Evolutionary conservation across 2,329 filamentous ascomycete species (phyloP).

Genomic region (Aspergillus sp.): DNA sequence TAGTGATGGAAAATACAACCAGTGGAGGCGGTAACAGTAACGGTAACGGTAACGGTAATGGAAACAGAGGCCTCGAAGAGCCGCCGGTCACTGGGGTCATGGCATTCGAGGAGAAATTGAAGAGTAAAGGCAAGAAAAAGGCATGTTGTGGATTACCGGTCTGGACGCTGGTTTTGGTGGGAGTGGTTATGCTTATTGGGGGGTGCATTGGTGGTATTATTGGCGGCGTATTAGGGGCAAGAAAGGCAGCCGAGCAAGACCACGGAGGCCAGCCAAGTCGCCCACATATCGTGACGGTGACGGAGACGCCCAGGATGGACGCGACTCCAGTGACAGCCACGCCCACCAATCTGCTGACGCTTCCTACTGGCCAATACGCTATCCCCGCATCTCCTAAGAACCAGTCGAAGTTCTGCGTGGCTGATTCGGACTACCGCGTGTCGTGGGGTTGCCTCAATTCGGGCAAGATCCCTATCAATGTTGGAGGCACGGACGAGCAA

Average conservation of each 20-base stretch:
- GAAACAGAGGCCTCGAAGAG: conserved; percentile 20
- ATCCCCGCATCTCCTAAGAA: conserved; percentile 52
- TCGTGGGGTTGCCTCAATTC: conserved; percentile 54
- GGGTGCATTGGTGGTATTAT: conserved; percentile 56
- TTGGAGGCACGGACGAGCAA: conserved; percentile 28
- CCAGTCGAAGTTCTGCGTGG: conserved; percentile 52
- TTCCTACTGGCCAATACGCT: conserved; percentile 53
- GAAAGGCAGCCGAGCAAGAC: conserved; percentile 35
- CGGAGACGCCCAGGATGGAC: conserved; percentile 52
- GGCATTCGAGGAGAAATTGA: conserved; percentile 47
- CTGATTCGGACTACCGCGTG: conserved; percentile 45
- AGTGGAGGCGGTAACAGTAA: conserved; percentile 14
- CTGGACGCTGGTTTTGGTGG: conserved; percentile 51
- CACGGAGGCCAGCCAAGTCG: conserved; percentile 22
- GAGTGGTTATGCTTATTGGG: conserved; percentile 50
- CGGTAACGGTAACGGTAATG: conserved; percentile 10
- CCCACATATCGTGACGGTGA: conserved; percentile 48
- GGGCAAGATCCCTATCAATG: conserved; percentile 36
- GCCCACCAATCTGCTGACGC: conserved; percentile 45
- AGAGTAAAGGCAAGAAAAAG: conserved; percentile 45
- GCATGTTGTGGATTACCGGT: conserved; percentile 55
- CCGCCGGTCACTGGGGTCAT: conserved; percentile 39
- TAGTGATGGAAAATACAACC: conserved; percentile 21
- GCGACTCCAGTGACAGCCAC: conserved; percentile 52
- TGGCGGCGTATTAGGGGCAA: conserved; percentile 54